Evolutionary conservation across 768 basidiomycete species (phyloP).

Genomic region (Dacryopinax spathularia): DNA sequence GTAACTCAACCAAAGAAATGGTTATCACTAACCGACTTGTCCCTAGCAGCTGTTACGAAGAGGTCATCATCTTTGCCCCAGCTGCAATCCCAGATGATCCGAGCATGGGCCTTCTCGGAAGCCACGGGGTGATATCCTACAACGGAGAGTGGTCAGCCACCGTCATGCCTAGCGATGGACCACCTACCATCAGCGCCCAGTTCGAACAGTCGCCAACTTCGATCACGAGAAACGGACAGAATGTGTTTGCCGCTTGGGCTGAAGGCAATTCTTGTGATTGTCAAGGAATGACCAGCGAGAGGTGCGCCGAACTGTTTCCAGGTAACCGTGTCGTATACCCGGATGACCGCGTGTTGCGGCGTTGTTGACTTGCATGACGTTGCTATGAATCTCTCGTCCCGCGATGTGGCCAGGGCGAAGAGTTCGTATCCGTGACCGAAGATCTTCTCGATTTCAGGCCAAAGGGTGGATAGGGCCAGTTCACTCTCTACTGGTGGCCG

Average conservation of each 20-base stretch:
- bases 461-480: conserved; percentile 70
- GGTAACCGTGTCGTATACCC: conserved; percentile 57
- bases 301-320: conserved; percentile 61
- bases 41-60: conserved; percentile 88
- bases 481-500: conserved; percentile 71
- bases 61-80: conserved; percentile 65
- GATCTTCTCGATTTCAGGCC: conserved; percentile 94
- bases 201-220: conserved; percentile 78
- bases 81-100: conserved; percentile 92
- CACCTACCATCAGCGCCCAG: conserved; percentile 31
- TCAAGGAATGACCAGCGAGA: conserved; percentile 70
- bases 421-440: conserved; percentile 99
- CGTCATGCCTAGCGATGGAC: conserved; percentile 6
- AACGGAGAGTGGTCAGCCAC: background rate
- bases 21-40: conserved; percentile 59
- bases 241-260: conserved; percentile 69
- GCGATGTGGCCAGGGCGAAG: conserved; percentile 65
- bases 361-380: conserved; percentile 84
- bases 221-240: conserved; percentile 78
- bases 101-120: conserved; percentile 68
- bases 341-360: conserved; percentile 76
- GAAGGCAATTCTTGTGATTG: conserved; percentile 81
- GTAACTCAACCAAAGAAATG: too few species aligned
- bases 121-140: conserved; percentile 47
- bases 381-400: conserved; percentile 53